Base-by-base conservation (phyloP, 345 rosid species). In the Gynandropsis gynandra region DNA sequence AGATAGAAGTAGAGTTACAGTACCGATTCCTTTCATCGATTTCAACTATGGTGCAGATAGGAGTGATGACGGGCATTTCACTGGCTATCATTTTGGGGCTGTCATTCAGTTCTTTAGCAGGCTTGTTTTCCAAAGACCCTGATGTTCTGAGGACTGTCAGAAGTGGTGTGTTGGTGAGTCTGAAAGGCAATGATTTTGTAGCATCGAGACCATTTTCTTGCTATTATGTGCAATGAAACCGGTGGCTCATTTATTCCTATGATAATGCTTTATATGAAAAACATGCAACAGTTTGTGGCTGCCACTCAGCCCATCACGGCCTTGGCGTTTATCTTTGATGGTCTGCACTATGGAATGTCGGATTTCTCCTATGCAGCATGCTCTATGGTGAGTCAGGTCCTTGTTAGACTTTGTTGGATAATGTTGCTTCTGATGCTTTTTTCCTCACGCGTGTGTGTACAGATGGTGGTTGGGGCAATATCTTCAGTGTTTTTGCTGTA, bases 251-350 rank as follows among this genome's bases (percentile, higher is more conserved):
- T 43, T 50, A 43, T 31, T 12, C n/a, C 43, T 52, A 46, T 35
- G 53, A 10, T 21, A 11, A 42, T 44, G 45, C 36, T 46, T 16
- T 58, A 21, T 16, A 21, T 16, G 29, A 24, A 24, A 24, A 24
- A 24, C 5, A 24, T 24, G 29, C 29, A 24, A 24, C 80, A 89
- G 97, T 89, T 85, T 27, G 94, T 84, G 10, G 76, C 92, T 31
- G 93, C 82, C 17, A 87, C 87, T 55, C 98, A 87, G 71, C 98
- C 98, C 17, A 42, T 92, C 21, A 90, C 83, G 63, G 92, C 96
- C 18, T 67, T 87, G 19, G 98, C 98, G 19, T 92, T 77, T 67
- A 81, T 87, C 44, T 87, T 84, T 63, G 98, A 87, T 55, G 98
- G 98, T 44, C 89, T 92, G 19, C 96, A 84, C 61, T 92, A 76